These are phyloP conservation scores for Melanopsichium pennsylvanicum DNA, from an alignment of 1,284 basidiomycete genomes.

Conservation along the genomic window DNA sequence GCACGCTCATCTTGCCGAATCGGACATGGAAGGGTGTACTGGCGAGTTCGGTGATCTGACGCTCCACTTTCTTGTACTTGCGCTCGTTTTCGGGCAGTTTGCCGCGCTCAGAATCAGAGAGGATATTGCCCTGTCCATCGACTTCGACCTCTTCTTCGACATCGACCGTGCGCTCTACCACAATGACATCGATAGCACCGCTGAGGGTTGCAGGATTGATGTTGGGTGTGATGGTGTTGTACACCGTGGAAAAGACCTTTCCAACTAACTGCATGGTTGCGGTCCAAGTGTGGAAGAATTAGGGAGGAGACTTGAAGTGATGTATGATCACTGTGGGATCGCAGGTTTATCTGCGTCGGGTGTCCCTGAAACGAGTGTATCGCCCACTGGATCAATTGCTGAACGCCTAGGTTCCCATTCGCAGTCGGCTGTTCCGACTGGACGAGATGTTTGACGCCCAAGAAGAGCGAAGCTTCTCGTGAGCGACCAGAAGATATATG, in stretches of 20 bases:
- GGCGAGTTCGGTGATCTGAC: constrained; percentile 72
- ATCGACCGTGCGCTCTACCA: constrained; percentile 68
- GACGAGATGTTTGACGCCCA: too few relatives aligned
- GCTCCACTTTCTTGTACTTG: constrained; percentile 33
- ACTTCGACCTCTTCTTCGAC: constrained; percentile 69
- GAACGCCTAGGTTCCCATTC: too few relatives aligned
- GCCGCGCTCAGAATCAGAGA: constrained; percentile 13
- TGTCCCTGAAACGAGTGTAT: too few relatives aligned
- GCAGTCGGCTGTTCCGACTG: too few relatives aligned
- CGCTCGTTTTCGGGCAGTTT: constrained; percentile 25
- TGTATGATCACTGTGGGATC: too few relatives aligned
- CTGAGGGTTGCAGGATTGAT: constrained; percentile 65
- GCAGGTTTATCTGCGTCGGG: too few relatives aligned
- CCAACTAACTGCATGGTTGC: constrained; percentile 64
- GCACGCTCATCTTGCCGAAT: constrained; percentile 96
- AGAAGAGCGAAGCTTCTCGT: too few relatives aligned
- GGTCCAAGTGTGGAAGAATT: not conserved
- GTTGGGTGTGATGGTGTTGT: constrained; percentile 65
- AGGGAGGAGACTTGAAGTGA: too few relatives aligned
- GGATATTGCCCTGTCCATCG: constrained; percentile 25
- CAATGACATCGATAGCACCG: constrained; percentile 66
- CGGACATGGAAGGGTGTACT: constrained; percentile 98
- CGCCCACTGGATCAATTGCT: too few relatives aligned
- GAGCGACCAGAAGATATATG: too few relatives aligned
- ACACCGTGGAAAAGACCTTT: constrained; percentile 63